A percentile compares a stretch with the other conserved stretches of the same genome.
These are phyloP conservation scores for Phyllosticta paracitricarpa DNA, from an alignment of 2,329 filamentous ascomycete genomes.

Conservation along the genomic window DNA sequence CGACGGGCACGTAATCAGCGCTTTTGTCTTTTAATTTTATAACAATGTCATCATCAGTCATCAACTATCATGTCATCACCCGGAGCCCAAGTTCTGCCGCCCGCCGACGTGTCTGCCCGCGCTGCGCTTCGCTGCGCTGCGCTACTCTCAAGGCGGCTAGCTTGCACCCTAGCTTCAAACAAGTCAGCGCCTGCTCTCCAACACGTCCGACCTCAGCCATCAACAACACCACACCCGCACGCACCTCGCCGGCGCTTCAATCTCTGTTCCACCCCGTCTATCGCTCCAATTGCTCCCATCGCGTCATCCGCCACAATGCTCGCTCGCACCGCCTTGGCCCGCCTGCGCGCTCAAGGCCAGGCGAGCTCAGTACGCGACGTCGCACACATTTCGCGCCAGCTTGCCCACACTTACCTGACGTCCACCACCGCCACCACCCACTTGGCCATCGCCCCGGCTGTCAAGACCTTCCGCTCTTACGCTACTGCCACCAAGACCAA, in stretches of 20 bases:
- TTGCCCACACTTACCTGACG: slow-evolving; percentile 17
- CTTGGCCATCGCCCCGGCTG: slow-evolving; percentile 14
- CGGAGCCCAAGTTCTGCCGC: too few relatives aligned
- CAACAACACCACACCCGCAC: not conserved
- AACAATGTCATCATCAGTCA: not conserved
- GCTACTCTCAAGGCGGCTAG: not conserved
- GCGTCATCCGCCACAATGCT: slow-evolving; percentile 18
- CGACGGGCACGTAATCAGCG: slow-evolving; percentile 65
- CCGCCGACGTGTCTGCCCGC: not conserved
- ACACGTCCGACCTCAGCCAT: not conserved
- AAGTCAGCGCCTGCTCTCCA: not conserved
- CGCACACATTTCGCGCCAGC: slow-evolving; percentile 22
- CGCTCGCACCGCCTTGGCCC: slow-evolving; percentile 25
- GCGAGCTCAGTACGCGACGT: slow-evolving; percentile 27
- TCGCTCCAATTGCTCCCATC: not conserved
- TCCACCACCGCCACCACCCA: slow-evolving; percentile 12
- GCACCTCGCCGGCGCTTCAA: not conserved
- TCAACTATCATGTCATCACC: not conserved
- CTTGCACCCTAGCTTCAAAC: not conserved
- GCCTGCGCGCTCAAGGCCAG: slow-evolving; percentile 25
- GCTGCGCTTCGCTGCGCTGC: not conserved
- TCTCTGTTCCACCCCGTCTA: not conserved
- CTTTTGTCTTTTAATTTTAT: slow-evolving; percentile 47
- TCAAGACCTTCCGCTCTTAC: slow-evolving; percentile 23
- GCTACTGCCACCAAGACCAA: slow-evolving; percentile 24